phyloP scores from a whole-genome alignment of 177 flowering plant genomes.

The Telopea speciosissima region DNA sequence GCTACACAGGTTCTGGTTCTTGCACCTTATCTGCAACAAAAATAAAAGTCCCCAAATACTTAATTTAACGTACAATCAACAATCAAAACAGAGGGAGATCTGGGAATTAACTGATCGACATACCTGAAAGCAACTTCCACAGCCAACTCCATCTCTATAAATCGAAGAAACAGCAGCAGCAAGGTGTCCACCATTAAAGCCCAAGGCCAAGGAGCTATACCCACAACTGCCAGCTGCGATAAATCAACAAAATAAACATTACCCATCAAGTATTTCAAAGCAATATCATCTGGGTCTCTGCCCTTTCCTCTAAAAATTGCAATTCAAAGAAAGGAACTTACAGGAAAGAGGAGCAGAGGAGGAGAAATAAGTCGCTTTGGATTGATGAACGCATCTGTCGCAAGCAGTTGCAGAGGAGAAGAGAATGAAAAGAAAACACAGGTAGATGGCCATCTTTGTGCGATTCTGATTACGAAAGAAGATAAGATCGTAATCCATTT shows the following conservation, averaged over 20 bases:
- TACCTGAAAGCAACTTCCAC: not conserved
- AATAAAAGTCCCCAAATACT: not conserved
- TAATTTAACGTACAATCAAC: no score
- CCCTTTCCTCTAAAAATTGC: not conserved
- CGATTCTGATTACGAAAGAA: not conserved
- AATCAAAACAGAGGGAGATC: not conserved
- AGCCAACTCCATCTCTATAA: constrained; percentile 53
- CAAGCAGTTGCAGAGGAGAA: constrained; percentile 52
- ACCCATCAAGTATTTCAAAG: constrained; percentile 14
- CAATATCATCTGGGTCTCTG: constrained; percentile 17
- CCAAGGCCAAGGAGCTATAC: constrained; percentile 49
- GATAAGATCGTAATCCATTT: not conserved
- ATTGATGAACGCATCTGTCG: constrained; percentile 66
- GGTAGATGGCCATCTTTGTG: constrained; percentile 29
- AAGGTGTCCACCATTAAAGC: constrained; percentile 48
- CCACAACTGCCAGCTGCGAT: constrained; percentile 86
- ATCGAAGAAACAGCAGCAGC: constrained; percentile 71
- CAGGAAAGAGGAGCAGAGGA: constrained; percentile 50
- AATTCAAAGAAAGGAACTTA: constrained; percentile 18
- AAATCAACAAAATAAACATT: constrained; percentile 15
- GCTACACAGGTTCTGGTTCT: constrained; percentile 43
- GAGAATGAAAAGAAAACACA: constrained; percentile 21
- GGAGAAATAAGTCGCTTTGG: constrained; percentile 57
- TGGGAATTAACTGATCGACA: no score
- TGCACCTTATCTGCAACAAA: constrained; percentile 67